These are phyloP conservation scores for Rhizoclosmatium globosum DNA, from an alignment of 192 early-diverging fungal genomes.

Conservation along the genomic window DNA sequence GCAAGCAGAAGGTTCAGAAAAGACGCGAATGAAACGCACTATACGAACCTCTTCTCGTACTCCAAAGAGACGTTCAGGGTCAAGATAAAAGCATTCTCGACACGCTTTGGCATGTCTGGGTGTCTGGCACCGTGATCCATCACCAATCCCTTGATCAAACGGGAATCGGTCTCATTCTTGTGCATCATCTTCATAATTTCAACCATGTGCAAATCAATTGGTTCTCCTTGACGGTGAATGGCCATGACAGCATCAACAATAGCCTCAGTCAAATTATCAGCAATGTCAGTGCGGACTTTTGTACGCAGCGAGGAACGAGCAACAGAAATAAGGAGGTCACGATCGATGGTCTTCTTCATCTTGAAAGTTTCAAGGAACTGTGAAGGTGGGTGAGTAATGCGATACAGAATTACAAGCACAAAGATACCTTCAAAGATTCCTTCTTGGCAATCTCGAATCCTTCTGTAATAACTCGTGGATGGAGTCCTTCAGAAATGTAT, in stretches of 20 bases:
- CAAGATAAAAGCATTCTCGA: slow-evolving; percentile 88
- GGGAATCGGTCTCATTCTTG: slow-evolving; percentile 96
- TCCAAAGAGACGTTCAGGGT: slow-evolving; percentile 98
- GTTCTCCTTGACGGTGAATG: slow-evolving; percentile 79
- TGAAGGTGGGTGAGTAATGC: neutral
- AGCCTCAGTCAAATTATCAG: slow-evolving; percentile 94
- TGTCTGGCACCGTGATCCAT: slow-evolving; percentile 99
- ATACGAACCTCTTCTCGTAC: slow-evolving; percentile 92
- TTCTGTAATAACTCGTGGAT: slow-evolving; percentile 94
- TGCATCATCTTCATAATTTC: slow-evolving; percentile 99
- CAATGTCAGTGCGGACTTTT: slow-evolving; percentile 89
- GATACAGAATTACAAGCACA: slow-evolving; percentile 14
- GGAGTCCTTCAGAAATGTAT: slow-evolving; percentile 94
- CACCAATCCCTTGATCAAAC: slow-evolving; percentile 92
- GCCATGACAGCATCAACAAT: slow-evolving; percentile 96
- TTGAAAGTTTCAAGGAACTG: slow-evolving; percentile 93
- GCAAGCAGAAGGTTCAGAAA: slow-evolving; percentile 17
- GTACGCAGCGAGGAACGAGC: slow-evolving; percentile 96
- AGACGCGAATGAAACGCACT: neutral
- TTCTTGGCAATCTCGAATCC: slow-evolving; percentile 97
- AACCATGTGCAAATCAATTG: slow-evolving; percentile 99
- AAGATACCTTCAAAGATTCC: slow-evolving; percentile 81
- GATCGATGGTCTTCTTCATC: slow-evolving; percentile 79
- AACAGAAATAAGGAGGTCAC: slow-evolving; percentile 87
- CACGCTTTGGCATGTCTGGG: slow-evolving; percentile 98